These are phyloP conservation scores for Leccinum fuscescens DNA, from an alignment of 1,284 basidiomycete genomes.

Conservation along the genomic window DNA sequence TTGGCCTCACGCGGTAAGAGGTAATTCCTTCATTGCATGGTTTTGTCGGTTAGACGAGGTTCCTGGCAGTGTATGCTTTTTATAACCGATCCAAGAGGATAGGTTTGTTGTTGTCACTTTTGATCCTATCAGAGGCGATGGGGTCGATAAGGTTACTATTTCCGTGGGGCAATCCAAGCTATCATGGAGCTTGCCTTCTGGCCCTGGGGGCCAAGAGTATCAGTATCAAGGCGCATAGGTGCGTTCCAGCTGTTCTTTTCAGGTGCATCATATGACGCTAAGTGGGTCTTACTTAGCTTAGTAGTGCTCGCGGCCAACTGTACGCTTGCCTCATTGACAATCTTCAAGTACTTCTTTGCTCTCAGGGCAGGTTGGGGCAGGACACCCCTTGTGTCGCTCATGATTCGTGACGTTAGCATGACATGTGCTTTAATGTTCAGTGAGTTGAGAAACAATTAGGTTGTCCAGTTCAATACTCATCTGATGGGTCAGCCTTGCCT, in stretches of 20 bases:
- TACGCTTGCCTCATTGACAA: constrained; percentile 15
- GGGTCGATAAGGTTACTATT: constrained; percentile 8
- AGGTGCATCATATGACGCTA: background rate
- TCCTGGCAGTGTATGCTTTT: constrained; percentile 18
- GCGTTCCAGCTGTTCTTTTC: background rate
- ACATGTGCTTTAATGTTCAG: constrained; percentile 9
- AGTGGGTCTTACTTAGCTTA: constrained; percentile 7
- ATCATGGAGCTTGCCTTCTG: constrained; percentile 17
- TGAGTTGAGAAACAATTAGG: constrained; percentile 5
- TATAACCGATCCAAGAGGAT: constrained; percentile 22
- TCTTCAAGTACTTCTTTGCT: constrained; percentile 19
- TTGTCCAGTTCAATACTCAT: constrained; percentile 2
- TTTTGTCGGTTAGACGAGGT: background rate
- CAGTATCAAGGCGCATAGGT: constrained; percentile 5
- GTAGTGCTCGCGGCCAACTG: constrained; percentile 6
- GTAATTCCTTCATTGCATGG: background rate
- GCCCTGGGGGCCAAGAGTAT: background rate
- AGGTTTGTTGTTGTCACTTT: constrained; percentile 7
- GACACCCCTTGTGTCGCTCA: constrained; percentile 19
- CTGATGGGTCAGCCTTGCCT: constrained; percentile 9
- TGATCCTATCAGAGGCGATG: constrained; percentile 15
- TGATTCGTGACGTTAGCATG: constrained; percentile 19
- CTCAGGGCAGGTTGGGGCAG: constrained; percentile 14
- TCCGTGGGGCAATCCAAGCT: background rate
- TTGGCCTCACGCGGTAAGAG: constrained; percentile 24